Percentiles rank a stretch among this genome's conserved stretches.
These are phyloP conservation scores for Ananas comosus DNA, from an alignment of 176 grass and related monocot species.

Conservation along the genomic window DNA sequence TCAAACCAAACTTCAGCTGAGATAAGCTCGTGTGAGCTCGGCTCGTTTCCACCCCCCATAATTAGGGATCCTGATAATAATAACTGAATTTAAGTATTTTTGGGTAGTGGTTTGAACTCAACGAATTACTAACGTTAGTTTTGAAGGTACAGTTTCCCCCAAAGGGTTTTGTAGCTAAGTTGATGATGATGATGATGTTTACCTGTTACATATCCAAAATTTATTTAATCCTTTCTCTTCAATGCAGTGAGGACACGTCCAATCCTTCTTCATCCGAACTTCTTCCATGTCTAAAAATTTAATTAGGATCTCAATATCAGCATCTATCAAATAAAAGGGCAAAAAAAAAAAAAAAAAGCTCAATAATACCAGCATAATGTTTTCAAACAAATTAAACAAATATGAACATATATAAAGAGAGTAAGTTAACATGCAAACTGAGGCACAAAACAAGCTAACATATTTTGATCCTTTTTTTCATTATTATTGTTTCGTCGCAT, in stretches of 20 bases:
- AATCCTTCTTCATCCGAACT: slow-evolving; percentile 63
- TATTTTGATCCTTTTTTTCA: neutral
- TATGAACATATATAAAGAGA: neutral
- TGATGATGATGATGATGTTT: neutral
- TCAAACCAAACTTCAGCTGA: too few species aligned
- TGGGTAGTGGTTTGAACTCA: too few species aligned
- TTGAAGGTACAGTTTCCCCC: neutral
- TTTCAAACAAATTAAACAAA: too few species aligned
- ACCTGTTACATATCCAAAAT: slow-evolving; percentile 97
- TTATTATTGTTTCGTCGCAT: too few species aligned
- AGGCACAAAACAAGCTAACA: too few species aligned
- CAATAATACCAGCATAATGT: neutral
- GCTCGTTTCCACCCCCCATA: too few species aligned
- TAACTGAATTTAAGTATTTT: too few species aligned
- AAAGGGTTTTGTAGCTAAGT: neutral
- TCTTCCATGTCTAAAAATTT: slow-evolving; percentile 60
- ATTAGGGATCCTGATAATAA: too few species aligned
- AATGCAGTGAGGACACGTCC: slow-evolving; percentile 88
- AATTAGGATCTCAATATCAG: neutral
- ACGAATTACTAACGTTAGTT: neutral
- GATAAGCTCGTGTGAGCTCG: too few species aligned
- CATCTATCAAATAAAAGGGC: neutral
- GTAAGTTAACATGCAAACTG: too few species aligned
- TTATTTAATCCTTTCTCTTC: slow-evolving; percentile 71
- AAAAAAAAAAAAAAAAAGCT: too few species aligned